These are phyloP conservation scores for Solanum aculeatissimum DNA, from an alignment of 305 asterid genomes.

Conservation along the genomic window DNA sequence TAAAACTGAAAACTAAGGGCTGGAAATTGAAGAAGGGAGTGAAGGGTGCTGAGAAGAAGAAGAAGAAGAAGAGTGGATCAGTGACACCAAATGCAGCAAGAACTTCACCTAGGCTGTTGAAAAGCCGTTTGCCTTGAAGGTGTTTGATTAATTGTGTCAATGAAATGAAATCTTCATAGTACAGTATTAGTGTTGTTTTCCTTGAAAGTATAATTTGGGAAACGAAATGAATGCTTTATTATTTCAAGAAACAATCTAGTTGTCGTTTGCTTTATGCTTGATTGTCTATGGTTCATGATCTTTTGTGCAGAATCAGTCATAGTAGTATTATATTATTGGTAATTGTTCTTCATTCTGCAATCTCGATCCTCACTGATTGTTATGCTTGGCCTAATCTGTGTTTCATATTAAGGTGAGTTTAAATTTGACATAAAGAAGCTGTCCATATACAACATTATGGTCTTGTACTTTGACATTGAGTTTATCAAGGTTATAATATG, in stretches of 20 bases:
- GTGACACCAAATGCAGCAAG: background rate
- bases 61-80: background rate
- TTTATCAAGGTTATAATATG: too few relatives aligned
- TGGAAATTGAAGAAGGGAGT: background rate
- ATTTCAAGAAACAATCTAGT: background rate
- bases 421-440: too few relatives aligned
- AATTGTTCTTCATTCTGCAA: background rate
- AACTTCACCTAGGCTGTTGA: conserved; percentile 37
- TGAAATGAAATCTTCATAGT: background rate
- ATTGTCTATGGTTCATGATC: background rate
- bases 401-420: too few relatives aligned
- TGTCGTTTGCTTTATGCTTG: background rate
- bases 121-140: conserved; percentile 6
- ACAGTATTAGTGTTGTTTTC: background rate
- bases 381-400: too few relatives aligned
- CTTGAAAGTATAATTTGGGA: background rate
- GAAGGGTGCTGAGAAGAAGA: background rate
- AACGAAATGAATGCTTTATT: background rate
- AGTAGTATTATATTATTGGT: background rate
- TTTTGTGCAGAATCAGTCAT: background rate
- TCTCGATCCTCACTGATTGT: background rate
- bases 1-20: background rate
- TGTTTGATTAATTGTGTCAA: conserved; percentile 14
- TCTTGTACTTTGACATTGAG: too few relatives aligned
- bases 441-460: too few relatives aligned